These are phyloP conservation scores for Metschnikowia peoriensis DNA, from an alignment of 805 yeast genomes.

Conservation along the genomic window DNA sequence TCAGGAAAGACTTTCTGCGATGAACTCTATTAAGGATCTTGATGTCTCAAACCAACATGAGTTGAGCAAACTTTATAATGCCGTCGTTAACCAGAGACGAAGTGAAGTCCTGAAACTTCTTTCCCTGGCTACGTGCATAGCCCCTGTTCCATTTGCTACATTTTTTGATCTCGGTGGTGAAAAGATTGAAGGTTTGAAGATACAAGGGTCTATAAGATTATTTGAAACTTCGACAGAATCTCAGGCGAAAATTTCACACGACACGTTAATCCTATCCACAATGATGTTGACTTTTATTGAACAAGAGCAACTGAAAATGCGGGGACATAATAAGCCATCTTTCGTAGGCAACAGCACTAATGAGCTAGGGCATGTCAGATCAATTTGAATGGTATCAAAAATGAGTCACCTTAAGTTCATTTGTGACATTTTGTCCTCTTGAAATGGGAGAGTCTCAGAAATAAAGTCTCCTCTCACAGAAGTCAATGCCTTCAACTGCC, in stretches of 20 bases:
- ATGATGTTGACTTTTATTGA: conserved; percentile 30
- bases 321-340: conserved; percentile 30
- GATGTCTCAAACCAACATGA: conserved; percentile 6
- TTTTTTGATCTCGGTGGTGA: conserved; percentile 27
- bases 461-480: too few species aligned
- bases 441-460: too few species aligned
- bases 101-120: conserved; percentile 20
- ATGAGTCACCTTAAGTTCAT: too few species aligned
- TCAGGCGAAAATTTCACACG: conserved; percentile 16
- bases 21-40: conserved; percentile 12
- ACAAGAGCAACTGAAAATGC: conserved; percentile 33
- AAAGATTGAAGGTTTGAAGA: conserved; percentile 21
- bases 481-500: too few species aligned
- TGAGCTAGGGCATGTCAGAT: background rate
- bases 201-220: conserved; percentile 24
- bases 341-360: conserved; percentile 2
- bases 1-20: conserved; percentile 2
- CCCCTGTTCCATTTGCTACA: conserved; percentile 30
- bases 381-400: background rate
- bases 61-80: conserved; percentile 14
- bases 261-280: conserved; percentile 23
- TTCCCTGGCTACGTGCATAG: conserved; percentile 17
- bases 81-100: conserved; percentile 23
- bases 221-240: conserved; percentile 10
- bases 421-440: too few species aligned